Base-by-base conservation (phyloP, 768 basidiomycete genomes). In the Boletus sensibilis region DNA sequence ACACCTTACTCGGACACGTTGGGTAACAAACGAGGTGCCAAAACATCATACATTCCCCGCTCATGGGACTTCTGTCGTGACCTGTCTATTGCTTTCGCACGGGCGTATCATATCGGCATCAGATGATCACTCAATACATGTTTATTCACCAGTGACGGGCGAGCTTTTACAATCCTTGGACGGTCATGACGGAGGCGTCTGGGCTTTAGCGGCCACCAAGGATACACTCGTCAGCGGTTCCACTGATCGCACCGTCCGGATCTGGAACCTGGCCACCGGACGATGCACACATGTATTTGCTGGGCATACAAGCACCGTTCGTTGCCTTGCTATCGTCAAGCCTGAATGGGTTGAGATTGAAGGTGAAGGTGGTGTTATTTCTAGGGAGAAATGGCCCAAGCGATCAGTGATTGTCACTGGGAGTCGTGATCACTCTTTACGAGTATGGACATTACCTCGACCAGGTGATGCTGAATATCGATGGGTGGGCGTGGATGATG, bases 31-130 rank as follows among this genome's bases (percentile, higher is more conserved):
- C 67, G 76, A 82, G 25, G 79, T 84, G 55, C 91, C 87, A 14
- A 88, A 84, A 61, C 88, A 90, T 55, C 77, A 87, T 49, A 86
- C 87, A 5, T 96, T 98, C 76, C 81, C 88, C 1, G 94, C 94
- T 12, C 91, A 94, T 63, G 92, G 93, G 1, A 83, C 83, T 43
- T 86, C 88, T 23, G 96, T 98, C 58, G 94, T 99, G 69, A 99
- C 96, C 40, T 97, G 94, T 71, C 84, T 98, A 44, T 83, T 98
- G 64, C 92, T 99, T 76, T 97, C 96, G 48, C 85, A 86, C 57
- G 90, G 91, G 31, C 92, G 95, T 58, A 93, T 99, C 74, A 93
- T 99, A 66, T 94, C 92, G 12, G 95, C 96, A 12, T 96, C 94
- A 1, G 96, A 99, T 72, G 95, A 98, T 72, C 93, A 98, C 64